These are phyloP conservation scores for Clarireedia sp. DNA, from an alignment of 2,329 filamentous ascomycete species.

Conservation along the genomic window DNA sequence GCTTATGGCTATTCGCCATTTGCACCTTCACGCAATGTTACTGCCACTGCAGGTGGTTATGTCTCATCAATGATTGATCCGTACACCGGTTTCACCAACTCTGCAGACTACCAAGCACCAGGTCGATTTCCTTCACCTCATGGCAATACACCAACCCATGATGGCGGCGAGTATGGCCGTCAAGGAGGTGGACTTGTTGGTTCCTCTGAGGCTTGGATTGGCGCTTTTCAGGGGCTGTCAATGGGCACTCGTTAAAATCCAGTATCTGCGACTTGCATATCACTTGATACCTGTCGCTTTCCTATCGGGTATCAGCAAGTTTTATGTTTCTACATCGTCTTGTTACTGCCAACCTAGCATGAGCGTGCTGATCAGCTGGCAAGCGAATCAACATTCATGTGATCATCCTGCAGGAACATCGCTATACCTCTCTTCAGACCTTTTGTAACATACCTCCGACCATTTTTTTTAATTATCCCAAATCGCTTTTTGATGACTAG, in stretches of 20 bases:
- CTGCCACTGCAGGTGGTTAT: slow-evolving; percentile 30
- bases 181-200: slow-evolving; percentile 32
- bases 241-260: slow-evolving; percentile 41
- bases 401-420: background rate
- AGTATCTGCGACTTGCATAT: background rate
- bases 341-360: background rate
- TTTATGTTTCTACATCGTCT: background rate
- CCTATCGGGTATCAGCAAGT: background rate
- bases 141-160: slow-evolving; percentile 30
- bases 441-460: slow-evolving; percentile 10
- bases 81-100: slow-evolving; percentile 36
- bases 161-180: slow-evolving; percentile 35
- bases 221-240: slow-evolving; percentile 60
- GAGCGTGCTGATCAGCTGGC: background rate
- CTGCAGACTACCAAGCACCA: slow-evolving; percentile 39
- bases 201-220: slow-evolving; percentile 48
- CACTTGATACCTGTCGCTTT: background rate
- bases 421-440: background rate
- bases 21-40: slow-evolving; percentile 33
- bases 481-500: background rate
- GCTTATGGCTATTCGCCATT: slow-evolving; percentile 38
- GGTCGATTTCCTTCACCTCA: slow-evolving; percentile 39
- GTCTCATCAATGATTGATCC: slow-evolving; percentile 36
- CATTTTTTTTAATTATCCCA: background rate
- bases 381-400: background rate